Evolutionary conservation across 2,329 filamentous ascomycete species (phyloP).

Genomic region (Aspergillus sp.): DNA sequence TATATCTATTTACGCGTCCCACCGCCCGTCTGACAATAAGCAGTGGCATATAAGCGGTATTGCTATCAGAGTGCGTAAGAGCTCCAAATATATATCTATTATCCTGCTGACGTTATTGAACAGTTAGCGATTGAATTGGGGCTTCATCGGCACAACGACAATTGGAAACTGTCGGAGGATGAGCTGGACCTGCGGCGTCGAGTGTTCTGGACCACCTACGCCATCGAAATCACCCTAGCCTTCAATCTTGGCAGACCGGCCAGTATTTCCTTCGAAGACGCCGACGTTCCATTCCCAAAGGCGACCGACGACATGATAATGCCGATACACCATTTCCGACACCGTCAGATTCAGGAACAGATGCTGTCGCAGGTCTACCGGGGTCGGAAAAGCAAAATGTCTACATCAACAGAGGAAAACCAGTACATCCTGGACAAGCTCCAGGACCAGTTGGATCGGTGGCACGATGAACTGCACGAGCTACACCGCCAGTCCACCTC

Average conservation of each 20-base stretch:
- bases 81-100: not conserved
- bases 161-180: not conserved
- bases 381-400: not conserved
- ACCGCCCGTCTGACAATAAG: constrained; percentile 3
- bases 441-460: not conserved
- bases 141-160: not conserved
- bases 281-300: not conserved
- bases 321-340: constrained; percentile 1
- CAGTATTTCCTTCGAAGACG: constrained; percentile 2
- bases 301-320: not conserved
- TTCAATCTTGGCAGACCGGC: constrained; percentile 2
- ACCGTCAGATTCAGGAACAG: constrained; percentile 3
- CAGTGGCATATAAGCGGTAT: constrained; percentile 4
- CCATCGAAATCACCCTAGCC: constrained; percentile 2
- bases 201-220: constrained; percentile 4
- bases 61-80: not conserved
- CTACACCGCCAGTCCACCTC: not conserved
- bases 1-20: constrained; percentile 2
- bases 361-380: not conserved
- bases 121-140: constrained; percentile 2
- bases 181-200: not conserved
- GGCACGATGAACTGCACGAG: not conserved
- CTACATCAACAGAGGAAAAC: not conserved
- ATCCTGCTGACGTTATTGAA: not conserved
- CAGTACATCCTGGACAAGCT: not conserved